Evolutionary conservation across 2,329 filamentous ascomycete genomes (phyloP), one percentile per base, ranked within the genome.

Genomic region (Verticillium dahliae): DNA sequence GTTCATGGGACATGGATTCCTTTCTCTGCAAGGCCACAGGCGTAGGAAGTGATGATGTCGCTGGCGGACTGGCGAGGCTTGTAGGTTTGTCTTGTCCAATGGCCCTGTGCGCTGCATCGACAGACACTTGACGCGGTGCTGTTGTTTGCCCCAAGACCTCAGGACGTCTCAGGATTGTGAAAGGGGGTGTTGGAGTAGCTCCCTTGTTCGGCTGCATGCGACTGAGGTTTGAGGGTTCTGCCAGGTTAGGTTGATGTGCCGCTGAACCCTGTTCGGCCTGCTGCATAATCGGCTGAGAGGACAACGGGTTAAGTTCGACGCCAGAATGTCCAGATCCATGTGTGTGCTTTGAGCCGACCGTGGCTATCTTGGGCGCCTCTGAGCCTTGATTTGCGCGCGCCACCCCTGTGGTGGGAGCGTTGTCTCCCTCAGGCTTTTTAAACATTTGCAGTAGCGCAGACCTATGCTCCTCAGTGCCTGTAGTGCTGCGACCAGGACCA

Each of bases 401-500:
- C 9, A 22, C 18, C n/a, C 39, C 22, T 13, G 6, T 22, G 3
- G 22, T 56, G 31, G 33, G 55, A 33, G 61, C 41, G 31, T 31
- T 60, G 58, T 62, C 35, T 3, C 71, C 62, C 34, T 70, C 70
- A 11, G 71, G 65, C 64, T 78, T 78, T 63, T 82, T 84, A 71
- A 86, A 85, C 74, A 85, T 83, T 27, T 76, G 79, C 14, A 85
- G 72, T 22, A 85, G 72, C 7, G 79, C 74, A 18, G 76, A 79
- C 27, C 81, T 79, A 64, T 85, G 82, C 39, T 56, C 27, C 3
- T 56, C 54, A 10, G 54, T 34, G 13, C 27, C 33, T 3, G 54
- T 13, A 3, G 3, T 7, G 33, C 13, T 18, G 34, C 54, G 54
- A 34, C 4, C 31, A n/a, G 18, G 3, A 18, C 45, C 45, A 27